Evolutionary conservation across 495 filamentous ascomycete genomes (phyloP), one percentile per base, ranked within the genome.

Genomic region (Margaritispora aquatica): DNA sequence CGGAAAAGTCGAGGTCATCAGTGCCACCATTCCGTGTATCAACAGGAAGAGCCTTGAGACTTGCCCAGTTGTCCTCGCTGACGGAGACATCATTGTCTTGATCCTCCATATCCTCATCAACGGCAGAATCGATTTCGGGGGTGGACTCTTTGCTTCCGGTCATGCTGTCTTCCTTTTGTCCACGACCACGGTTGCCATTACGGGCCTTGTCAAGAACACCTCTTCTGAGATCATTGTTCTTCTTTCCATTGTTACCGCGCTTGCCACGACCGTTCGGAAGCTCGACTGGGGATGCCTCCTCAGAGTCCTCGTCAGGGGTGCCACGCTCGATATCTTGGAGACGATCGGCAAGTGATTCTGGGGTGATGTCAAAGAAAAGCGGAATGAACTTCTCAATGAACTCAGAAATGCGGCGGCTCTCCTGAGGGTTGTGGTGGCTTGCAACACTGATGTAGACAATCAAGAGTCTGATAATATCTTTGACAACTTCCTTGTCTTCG

Each of bases 351-450:
- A 96, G 89, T 20, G 79, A 81, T 8, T 88, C 85, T 2, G 82
- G 80, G 49, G 93, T 81, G 61, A 97, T 76, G 44, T 88, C 90
- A 63, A 97, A 97, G 77, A 97, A 97, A 0, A 84, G 74, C 0
- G 91, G 85, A 55, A 97, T 83, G 63, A 97, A 96, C 24, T 87
- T 87, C 67, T 90, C 88, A 62, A 97, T 84, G 71, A 97, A 97
- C 19, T 83, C 82, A 62, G 85, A 78, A 34, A 96, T 82, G 24
- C 87, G 85, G 57, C 87, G 78, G 26, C 88, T 84, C 63, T 97
- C 95, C 13, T 81, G 75, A 15, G 78, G 77, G 59, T 86, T 89
- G 57, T 84, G 82, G 65, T 81, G 77, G 3, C 79, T 83, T 23
- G 80, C 84, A 34, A 85, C 78, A 62, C 88, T 87, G 34, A 88